A percentile compares a stretch with the other conserved stretches of the same genome.
These are phyloP conservation scores for Elaphomyces granulatus DNA, from an alignment of 495 filamentous ascomycete species.

Conservation along the genomic window DNA sequence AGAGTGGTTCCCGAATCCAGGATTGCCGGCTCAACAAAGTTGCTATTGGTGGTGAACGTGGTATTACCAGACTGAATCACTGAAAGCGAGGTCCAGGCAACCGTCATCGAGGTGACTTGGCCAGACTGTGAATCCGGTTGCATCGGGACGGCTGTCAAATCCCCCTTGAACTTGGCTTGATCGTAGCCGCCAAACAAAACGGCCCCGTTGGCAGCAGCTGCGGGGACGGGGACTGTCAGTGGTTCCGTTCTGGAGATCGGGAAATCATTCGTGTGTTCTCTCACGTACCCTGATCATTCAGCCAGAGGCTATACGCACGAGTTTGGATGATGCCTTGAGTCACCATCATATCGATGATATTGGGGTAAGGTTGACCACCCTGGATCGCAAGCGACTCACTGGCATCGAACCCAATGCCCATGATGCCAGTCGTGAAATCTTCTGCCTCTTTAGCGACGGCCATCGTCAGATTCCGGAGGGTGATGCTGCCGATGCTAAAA, in stretches of 20 bases:
- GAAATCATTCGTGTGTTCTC: too few species aligned
- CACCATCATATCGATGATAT: constrained; percentile 48
- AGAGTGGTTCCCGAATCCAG: constrained; percentile 67
- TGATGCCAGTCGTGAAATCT: constrained; percentile 35
- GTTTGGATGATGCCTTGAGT: constrained; percentile 45
- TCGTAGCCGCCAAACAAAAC: constrained; percentile 69
- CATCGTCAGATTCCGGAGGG: constrained; percentile 46
- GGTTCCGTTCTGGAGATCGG: too few species aligned
- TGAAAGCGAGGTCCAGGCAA: constrained; percentile 41
- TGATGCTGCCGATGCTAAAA: constrained; percentile 39
- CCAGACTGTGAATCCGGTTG: constrained; percentile 5
- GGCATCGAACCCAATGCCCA: constrained; percentile 57
- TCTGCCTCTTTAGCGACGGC: constrained; percentile 50
- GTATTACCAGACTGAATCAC: constrained; percentile 17
- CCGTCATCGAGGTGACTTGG: constrained; percentile 43
- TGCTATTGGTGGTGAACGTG: constrained; percentile 23
- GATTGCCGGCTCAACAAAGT: constrained; percentile 48
- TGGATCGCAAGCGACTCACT: constrained; percentile 56
- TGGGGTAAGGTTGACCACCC: constrained; percentile 43
- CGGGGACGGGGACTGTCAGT: too few species aligned
- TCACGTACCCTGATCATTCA: constrained; percentile 55
- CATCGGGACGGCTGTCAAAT: constrained; percentile 2
- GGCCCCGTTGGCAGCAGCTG: constrained; percentile 30
- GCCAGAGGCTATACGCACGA: constrained; percentile 60
- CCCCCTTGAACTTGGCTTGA: constrained; percentile 45